A percentile compares a stretch with the other conserved stretches of the same genome.
These are phyloP conservation scores for Cryptococcus sp. DNA, from an alignment of 1,284 basidiomycete species.

Conservation along the genomic window DNA sequence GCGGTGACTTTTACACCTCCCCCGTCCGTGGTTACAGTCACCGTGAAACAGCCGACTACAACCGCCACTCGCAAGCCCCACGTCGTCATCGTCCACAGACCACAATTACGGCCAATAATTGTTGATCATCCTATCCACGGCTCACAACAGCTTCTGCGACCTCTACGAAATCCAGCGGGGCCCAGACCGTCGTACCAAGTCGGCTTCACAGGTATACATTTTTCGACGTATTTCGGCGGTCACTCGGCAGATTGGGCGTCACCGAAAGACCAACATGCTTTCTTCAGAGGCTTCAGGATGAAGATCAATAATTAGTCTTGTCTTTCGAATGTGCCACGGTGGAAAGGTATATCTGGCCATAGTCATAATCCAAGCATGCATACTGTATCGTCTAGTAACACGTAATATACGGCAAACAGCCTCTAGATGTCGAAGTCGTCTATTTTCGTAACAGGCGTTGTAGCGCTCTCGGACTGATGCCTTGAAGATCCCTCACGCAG, in stretches of 20 bases:
- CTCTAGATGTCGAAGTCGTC: too few species aligned
- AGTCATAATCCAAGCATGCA: too few species aligned
- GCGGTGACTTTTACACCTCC: background rate
- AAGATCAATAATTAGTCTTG: conserved; percentile 36
- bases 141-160: background rate
- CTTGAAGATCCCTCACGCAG: too few species aligned
- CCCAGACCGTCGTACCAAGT: conserved; percentile 8
- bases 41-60: background rate
- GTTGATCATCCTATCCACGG: background rate
- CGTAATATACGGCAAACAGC: too few species aligned
- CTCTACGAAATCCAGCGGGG: background rate
- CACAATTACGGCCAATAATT: background rate
- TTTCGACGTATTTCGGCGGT: conserved; percentile 71
- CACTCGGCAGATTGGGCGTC: conserved; percentile 65
- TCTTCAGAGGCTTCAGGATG: conserved; percentile 69
- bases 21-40: background rate
- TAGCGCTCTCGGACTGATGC: too few species aligned
- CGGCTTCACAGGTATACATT: conserved; percentile 13
- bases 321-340: too few species aligned
- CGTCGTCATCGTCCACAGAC: conserved; percentile 1
- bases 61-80: background rate
- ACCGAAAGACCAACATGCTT: conserved; percentile 68
- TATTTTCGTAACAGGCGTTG: too few species aligned
- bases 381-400: too few species aligned
- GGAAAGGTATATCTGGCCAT: too few species aligned